Conservation (phyloP, 2,329 filamentous ascomycete species). For the Aspergillus ibericus region DNA sequence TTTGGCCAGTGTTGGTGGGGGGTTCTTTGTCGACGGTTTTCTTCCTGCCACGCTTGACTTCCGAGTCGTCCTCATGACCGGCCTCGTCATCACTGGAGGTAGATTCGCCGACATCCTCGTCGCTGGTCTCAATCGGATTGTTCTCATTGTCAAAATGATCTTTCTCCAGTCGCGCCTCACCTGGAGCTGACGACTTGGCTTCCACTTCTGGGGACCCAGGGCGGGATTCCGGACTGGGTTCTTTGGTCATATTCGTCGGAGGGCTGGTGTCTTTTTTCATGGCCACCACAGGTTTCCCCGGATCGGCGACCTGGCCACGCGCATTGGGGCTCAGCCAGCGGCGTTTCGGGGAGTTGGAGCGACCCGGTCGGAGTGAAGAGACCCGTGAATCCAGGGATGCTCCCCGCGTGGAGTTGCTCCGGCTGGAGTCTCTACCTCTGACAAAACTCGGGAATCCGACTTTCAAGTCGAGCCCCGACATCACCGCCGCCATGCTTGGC, state of each 20-base stretch:
- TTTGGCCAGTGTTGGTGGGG: background rate
- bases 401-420: constrained; percentile 43
- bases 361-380: constrained; percentile 21
- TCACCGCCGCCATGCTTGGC: constrained; percentile 46
- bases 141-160: constrained; percentile 70
- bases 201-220: constrained; percentile 28
- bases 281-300: constrained; percentile 55
- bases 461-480: constrained; percentile 42
- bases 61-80: constrained; percentile 38
- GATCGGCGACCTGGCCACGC: constrained; percentile 38
- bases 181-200: constrained; percentile 46
- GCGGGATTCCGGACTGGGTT: constrained; percentile 27
- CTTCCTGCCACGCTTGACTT: constrained; percentile 30
- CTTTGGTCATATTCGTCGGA: constrained; percentile 61
- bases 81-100: constrained; percentile 67
- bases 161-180: constrained; percentile 63
- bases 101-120: constrained; percentile 53
- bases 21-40: constrained; percentile 25
- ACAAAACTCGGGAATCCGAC: constrained; percentile 36
- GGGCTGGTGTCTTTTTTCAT: constrained; percentile 62
- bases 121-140: constrained; percentile 63
- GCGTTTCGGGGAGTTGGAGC: constrained; percentile 41
- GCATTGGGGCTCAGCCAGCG: constrained; percentile 54
- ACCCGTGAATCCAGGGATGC: constrained; percentile 40
- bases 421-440: constrained; percentile 38